Evolutionary conservation across 2,329 filamentous ascomycete species (phyloP).

Genomic region (Apiospora pterosperma): DNA sequence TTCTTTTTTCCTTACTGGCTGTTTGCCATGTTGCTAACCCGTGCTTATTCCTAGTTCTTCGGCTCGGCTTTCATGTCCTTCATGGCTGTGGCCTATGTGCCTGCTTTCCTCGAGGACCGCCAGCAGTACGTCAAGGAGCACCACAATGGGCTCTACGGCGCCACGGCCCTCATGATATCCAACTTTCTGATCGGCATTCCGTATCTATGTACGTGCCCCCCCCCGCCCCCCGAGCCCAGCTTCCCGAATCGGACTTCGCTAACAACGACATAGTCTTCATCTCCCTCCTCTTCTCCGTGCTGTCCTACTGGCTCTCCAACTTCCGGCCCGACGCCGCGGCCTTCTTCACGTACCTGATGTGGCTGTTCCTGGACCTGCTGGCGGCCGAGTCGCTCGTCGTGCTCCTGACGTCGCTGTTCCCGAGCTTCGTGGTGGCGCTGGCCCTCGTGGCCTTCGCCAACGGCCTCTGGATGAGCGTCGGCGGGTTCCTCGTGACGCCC

Average conservation of each 20-base stretch:
- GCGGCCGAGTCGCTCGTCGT: slow-evolving; percentile 83
- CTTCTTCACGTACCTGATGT: slow-evolving; percentile 78
- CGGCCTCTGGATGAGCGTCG: slow-evolving; percentile 84
- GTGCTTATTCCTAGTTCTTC: slow-evolving; percentile 48
- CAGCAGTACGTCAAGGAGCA: slow-evolving; percentile 72
- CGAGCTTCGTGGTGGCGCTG: slow-evolving; percentile 75
- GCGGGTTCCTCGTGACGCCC: slow-evolving; percentile 75
- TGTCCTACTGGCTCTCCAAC: slow-evolving; percentile 78
- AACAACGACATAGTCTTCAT: slow-evolving; percentile 54
- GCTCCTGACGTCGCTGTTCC: slow-evolving; percentile 67
- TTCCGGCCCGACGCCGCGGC: slow-evolving; percentile 62
- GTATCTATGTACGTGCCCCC: slow-evolving; percentile 57
- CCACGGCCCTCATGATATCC: slow-evolving; percentile 67
- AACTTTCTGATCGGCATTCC: slow-evolving; percentile 83
- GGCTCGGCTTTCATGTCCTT: slow-evolving; percentile 74
- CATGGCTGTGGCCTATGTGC: slow-evolving; percentile 83
- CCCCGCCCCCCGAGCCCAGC: not conserved
- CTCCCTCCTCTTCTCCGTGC: slow-evolving; percentile 67
- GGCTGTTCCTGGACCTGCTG: slow-evolving; percentile 80
- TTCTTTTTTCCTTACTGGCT: not conserved
- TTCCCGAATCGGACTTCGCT: not conserved
- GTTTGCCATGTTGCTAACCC: not conserved
- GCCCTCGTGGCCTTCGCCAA: slow-evolving; percentile 83
- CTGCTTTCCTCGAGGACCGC: slow-evolving; percentile 77
- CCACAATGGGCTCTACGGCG: slow-evolving; percentile 76